phyloP scores from a whole-genome alignment of 2,329 filamentous ascomycete species.

The Phaeomoniella chlamydospora region DNA sequence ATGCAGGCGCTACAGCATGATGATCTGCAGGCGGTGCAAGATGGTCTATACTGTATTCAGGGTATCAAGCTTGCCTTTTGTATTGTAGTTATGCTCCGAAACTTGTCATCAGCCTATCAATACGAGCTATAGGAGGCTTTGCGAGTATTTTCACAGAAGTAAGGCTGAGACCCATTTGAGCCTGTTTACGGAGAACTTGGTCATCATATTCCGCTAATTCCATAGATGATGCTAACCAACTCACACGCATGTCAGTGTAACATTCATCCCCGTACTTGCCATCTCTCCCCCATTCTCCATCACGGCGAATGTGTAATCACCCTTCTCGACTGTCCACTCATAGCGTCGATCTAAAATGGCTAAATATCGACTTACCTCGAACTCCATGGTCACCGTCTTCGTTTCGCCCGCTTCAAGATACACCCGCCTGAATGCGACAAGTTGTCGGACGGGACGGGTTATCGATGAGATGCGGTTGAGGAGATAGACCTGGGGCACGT shows the following conservation, averaged over 20 bases:
- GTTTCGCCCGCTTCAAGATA: constrained; percentile 21
- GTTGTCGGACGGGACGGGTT: constrained; percentile 27
- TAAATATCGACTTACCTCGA: constrained; percentile 20
- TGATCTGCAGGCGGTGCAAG: too few relatives aligned
- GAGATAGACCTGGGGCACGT: constrained; percentile 22
- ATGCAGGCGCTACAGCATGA: too few relatives aligned
- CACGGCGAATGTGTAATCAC: constrained; percentile 26
- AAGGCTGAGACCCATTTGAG: too few relatives aligned
- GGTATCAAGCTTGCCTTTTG: too few relatives aligned
- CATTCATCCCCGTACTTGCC: constrained; percentile 19
- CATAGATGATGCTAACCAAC: too few relatives aligned
- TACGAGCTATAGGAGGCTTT: too few relatives aligned
- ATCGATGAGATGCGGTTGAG: constrained; percentile 14
- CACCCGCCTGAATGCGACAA: constrained; percentile 26
- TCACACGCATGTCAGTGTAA: constrained; percentile 22
- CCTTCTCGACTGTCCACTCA: constrained; percentile 30
- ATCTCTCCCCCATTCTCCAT: constrained; percentile 24
- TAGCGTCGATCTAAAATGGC: constrained; percentile 25
- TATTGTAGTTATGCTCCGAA: too few relatives aligned
- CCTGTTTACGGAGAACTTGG: too few relatives aligned
- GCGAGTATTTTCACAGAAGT: too few relatives aligned
- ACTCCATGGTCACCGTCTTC: constrained; percentile 11
- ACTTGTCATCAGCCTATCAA: too few relatives aligned
- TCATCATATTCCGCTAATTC: too few relatives aligned
- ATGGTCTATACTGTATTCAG: too few relatives aligned